Base-by-base conservation (phyloP, 192 early-diverging fungal genomes). In the Cladochytrium replicatum region DNA sequence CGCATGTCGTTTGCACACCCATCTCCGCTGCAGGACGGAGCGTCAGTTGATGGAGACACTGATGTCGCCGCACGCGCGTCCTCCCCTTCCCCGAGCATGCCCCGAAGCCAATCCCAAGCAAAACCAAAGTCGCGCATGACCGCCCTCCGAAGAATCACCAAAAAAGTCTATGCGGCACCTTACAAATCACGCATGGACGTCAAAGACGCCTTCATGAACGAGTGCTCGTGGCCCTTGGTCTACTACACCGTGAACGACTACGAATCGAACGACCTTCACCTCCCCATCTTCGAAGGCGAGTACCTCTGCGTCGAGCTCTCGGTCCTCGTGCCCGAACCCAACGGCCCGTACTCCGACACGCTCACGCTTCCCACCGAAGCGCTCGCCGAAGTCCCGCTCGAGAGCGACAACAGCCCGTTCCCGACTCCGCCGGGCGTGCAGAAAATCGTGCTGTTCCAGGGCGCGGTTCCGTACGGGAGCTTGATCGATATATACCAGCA, bases 161-260 rank as follows among this genome's bases (percentile, higher is more conserved):
- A 81, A 55, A 71, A 78, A 30, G 88, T 93, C 0, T 93, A 89
- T 57, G 89, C 89, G 7, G 74, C 85, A 8, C 89, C 89, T 22
- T 89, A 84, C 75, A 90, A 88, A 66, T 88, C 88, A 27, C 80
- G 85, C 42, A 88, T 93, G 81, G 88, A 91, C 66, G 71, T 85
- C 58, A 91, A 87, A 53, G 85, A 88, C 45, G 75, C 81, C 8
- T 82, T 86, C 41, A 87, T 87, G 68, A 71, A 76, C 55, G 91
- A 94, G 58, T 86, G 82, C 57, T 90, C 88, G 11, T 91, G 85
- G 60, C 91, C 91, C 4, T 61, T 85, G 54, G 87, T 94, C 28
- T 91, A 94, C 67, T 94, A 91, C 67, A 85, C 87, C 27, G 81
- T 90, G 44, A 87, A 91, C 64, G 88, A 94, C 71, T 94, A 81